A percentile compares a stretch with the other conserved stretches of the same genome.
phyloP scores from a whole-genome alignment of 192 early-diverging fungal species.

The Diversispora epigaea region DNA sequence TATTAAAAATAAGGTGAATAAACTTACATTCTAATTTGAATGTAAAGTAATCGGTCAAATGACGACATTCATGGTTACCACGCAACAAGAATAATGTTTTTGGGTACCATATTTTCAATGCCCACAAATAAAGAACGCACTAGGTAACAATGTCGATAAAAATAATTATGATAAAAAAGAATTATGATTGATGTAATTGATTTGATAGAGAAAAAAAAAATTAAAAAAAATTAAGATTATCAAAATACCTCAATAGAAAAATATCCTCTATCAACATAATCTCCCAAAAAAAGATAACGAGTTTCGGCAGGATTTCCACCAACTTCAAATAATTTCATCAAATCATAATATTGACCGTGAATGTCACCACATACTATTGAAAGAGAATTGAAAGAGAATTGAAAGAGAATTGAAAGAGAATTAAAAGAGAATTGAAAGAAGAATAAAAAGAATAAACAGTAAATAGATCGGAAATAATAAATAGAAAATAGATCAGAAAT shows the following conservation, averaged over 20 bases:
- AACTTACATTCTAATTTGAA: constrained; percentile 94
- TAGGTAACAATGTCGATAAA: constrained; percentile 34
- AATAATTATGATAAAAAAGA: not conserved
- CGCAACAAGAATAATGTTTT: constrained; percentile 83
- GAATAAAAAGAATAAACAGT: too few relatives aligned
- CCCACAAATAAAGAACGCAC: constrained; percentile 89
- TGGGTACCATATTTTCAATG: constrained; percentile 92
- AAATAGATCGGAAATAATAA: not conserved
- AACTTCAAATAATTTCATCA: constrained; percentile 98
- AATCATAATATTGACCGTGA: constrained; percentile 97
- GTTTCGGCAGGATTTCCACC: constrained; percentile 91
- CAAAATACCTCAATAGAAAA: constrained; percentile 92
- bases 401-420: not conserved
- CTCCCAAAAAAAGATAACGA: constrained; percentile 90
- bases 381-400: constrained; percentile 5
- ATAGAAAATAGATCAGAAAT: too few relatives aligned
- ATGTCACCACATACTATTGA: constrained; percentile 90
- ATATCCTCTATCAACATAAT: constrained; percentile 97
- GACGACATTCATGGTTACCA: constrained; percentile 96
- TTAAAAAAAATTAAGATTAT: too few relatives aligned
- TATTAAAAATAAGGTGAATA: not conserved
- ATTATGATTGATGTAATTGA: not conserved
- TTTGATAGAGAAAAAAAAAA: not conserved
- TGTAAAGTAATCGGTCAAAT: constrained; percentile 96
- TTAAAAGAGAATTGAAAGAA: too few relatives aligned